phyloP scores from a whole-genome alignment of 2,329 filamentous ascomycete genomes.

The Ceratocystis variospora region DNA sequence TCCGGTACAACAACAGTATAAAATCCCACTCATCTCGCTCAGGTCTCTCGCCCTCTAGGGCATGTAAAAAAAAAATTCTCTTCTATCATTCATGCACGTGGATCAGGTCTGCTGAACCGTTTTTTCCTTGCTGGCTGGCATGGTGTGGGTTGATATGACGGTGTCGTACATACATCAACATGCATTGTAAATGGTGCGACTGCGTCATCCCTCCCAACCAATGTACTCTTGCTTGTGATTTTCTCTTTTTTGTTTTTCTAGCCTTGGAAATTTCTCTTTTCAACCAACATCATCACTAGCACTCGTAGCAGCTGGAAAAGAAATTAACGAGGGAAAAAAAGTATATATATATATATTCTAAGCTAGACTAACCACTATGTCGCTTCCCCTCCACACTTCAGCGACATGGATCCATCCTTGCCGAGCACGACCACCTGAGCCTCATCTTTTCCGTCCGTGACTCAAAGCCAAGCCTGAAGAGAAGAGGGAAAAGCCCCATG shows the following conservation, averaged over 20 bases:
- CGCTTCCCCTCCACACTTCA: not conserved
- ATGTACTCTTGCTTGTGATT: too few relatives aligned
- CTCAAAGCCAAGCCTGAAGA: not conserved
- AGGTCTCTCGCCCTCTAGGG: not conserved
- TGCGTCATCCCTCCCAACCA: not conserved
- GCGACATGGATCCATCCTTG: constrained; percentile 1
- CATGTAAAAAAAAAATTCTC: not conserved
- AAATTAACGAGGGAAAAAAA: not conserved
- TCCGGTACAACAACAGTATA: not conserved
- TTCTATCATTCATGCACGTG: not conserved
- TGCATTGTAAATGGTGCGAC: not conserved
- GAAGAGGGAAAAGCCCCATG: not conserved
- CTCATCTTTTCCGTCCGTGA: not conserved
- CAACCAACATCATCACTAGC: too few relatives aligned
- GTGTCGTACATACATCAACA: not conserved
- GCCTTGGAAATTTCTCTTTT: not conserved
- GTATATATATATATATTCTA: not conserved
- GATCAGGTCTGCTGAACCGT: not conserved
- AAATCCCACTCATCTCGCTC: not conserved
- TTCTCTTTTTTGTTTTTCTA: too few relatives aligned
- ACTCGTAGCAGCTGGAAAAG: not conserved
- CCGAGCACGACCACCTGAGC: not conserved
- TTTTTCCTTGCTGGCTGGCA: not conserved
- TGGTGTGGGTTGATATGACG: not conserved
- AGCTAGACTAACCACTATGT: not conserved